Evolutionary conservation across 257 asterid genomes (phyloP), one percentile per base, ranked within the genome.

Genomic region (Voacanga thouarsii): DNA sequence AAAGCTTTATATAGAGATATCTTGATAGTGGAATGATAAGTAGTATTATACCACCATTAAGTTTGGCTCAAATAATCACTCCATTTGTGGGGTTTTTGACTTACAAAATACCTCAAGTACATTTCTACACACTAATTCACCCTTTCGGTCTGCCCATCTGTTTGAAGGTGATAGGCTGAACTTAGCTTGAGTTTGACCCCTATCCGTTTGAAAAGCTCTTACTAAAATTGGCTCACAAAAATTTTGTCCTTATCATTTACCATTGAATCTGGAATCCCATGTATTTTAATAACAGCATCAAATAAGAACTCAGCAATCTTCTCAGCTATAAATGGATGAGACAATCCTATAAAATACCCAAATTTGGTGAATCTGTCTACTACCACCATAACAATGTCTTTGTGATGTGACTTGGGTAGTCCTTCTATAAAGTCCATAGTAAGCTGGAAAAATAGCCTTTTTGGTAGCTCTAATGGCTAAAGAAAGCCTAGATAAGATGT

Each of bases 381-480:
- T 1, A 28, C 49, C 0, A 73, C 77, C 7, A 51, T 1, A 0
- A 51, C 51, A 9, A 3, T 10, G 18, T 50, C 15, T 14, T 55
- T 55, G n/a, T 21, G 18, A 23, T 51, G 2, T 0, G 49, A 28
- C 4, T 5, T 19, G 0, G 49, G 66, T 0, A 51, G 3, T 9
- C 10, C 45, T 19, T 73, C 66, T 0, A 70, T 14, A 7, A 70
- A 70, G 7, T 70, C 75, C 37, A 49, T 9, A 0, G 61, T 12
- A 3, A 71, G 5, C 3, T 71, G 63, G 12, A 1, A 1, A 45
- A 26, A 49, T 0, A 16, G 12, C 5, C 3, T 1, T 4, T 26
- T 6, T 0, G 44, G 63, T 1, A 6, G 0, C 0, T 14, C n/a
- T 3, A 71, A 2, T 1, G n/a, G 63, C 1, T 26, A 63, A 0